Evolutionary conservation across 139 green algal genomes (phyloP).

Genomic region (Parachlorella kessleri): DNA sequence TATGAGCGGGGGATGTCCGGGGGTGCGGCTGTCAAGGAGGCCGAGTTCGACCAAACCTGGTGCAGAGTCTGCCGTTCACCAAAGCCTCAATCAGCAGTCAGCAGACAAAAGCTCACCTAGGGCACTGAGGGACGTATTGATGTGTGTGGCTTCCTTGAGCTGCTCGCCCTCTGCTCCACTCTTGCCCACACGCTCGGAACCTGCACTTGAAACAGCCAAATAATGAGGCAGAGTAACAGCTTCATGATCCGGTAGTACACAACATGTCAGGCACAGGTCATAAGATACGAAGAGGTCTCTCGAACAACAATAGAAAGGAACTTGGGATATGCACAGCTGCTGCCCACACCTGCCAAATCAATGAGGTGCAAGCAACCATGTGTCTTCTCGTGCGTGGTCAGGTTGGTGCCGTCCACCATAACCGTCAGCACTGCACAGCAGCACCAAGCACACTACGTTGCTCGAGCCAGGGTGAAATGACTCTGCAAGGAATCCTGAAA

Average conservation of each 20-base stretch:
- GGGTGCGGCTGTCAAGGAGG: too few species aligned
- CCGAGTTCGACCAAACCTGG: too few species aligned
- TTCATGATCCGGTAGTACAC: too few species aligned
- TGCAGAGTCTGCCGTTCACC: too few species aligned
- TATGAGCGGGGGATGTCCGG: too few species aligned
- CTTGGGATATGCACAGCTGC: slow-evolving; percentile 3
- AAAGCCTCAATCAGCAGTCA: too few species aligned
- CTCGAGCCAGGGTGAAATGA: too few species aligned
- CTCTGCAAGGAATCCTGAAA: too few species aligned
- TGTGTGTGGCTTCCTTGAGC: slow-evolving; percentile 92
- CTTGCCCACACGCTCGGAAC: slow-evolving; percentile 86
- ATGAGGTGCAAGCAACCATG: slow-evolving; percentile 80
- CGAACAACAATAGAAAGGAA: background rate
- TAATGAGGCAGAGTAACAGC: too few species aligned
- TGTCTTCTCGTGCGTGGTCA: slow-evolving; percentile 51
- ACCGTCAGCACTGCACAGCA: slow-evolving; percentile 75
- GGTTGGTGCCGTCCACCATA: slow-evolving; percentile 78
- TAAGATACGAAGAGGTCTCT: too few species aligned
- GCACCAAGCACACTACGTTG: too few species aligned
- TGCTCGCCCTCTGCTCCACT: slow-evolving; percentile 77
- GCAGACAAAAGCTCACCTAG: slow-evolving; percentile 65
- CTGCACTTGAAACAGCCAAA: slow-evolving; percentile 19
- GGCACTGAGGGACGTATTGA: slow-evolving; percentile 88
- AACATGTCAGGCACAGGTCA: too few species aligned
- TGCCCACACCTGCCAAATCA: slow-evolving; percentile 70